phyloP scores from a whole-genome alignment of 192 early-diverging fungal genomes.

The Diversispora eburnea region DNA sequence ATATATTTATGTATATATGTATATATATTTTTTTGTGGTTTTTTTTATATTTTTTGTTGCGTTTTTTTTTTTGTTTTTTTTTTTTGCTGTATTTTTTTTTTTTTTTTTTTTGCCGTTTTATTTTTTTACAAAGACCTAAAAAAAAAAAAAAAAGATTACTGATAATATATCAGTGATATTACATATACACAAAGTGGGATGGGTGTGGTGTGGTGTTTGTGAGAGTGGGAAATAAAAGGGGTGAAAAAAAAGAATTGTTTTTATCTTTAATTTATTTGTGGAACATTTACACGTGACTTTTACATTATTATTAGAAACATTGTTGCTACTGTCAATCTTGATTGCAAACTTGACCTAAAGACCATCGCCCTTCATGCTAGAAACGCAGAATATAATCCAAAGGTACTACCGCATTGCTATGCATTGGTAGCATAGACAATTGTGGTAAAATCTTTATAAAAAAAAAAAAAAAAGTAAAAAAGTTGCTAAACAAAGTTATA shows the following conservation, averaged over 20 bases:
- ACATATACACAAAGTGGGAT: no score
- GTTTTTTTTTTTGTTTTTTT: neutral
- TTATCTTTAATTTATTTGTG: neutral
- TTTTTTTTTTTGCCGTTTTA: neutral
- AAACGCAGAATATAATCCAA: constrained; percentile 99
- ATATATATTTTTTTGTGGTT: neutral
- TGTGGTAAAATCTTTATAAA: constrained; percentile 25
- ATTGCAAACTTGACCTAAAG: constrained; percentile 95
- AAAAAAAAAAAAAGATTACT: no score
- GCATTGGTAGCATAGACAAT: constrained; percentile 25
- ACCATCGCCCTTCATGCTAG: constrained; percentile 98
- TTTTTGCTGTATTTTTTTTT: neutral
- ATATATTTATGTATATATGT: neutral
- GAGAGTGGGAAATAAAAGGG: no score
- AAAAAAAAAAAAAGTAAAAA: neutral
- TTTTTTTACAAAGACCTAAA: no score
- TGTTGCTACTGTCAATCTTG: constrained; percentile 98
- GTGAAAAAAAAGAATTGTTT: no score
- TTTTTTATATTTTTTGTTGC: no score
- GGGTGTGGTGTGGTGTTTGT: no score
- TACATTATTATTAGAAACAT: constrained; percentile 71
- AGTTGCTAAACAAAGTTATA: constrained; percentile 12
- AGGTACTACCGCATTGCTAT: constrained; percentile 60
- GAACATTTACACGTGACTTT: constrained; percentile 9
- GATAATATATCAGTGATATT: no score